Conservation (phyloP, 768 basidiomycete species). For the Russula emetica region DNA sequence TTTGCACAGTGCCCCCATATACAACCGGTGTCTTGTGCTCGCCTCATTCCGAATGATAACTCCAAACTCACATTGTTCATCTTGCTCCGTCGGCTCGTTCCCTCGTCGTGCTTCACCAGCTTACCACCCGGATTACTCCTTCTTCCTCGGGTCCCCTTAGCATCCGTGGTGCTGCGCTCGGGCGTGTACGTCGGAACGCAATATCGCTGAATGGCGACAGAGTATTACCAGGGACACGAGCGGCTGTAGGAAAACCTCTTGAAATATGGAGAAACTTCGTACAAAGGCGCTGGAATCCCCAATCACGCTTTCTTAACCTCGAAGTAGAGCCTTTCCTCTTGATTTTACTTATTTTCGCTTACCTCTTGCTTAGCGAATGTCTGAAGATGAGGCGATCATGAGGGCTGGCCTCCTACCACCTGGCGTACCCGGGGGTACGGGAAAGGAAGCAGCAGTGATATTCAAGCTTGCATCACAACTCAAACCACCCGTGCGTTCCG, state of each 20-base stretch:
- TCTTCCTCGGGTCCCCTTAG: conserved; percentile 47
- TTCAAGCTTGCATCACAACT: conserved; percentile 83
- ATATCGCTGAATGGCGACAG: conserved; percentile 34
- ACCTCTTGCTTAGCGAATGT: conserved; percentile 54
- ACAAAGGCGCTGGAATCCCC: conserved; percentile 64
- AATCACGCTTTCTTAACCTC: conserved; percentile 69
- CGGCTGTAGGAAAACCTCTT: conserved; percentile 40
- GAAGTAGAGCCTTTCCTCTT: conserved; percentile 42
- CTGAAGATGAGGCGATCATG: conserved; percentile 70
- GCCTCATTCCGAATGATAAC: conserved; percentile 32
- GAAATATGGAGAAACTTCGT: conserved; percentile 78
- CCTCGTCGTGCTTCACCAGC: conserved; percentile 37
- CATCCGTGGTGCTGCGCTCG: conserved; percentile 63
- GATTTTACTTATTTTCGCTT: neutral
- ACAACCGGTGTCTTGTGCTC: conserved; percentile 28
- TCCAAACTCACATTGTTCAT: conserved; percentile 41
- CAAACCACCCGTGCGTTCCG: conserved; percentile 57
- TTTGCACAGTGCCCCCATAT: conserved; percentile 25
- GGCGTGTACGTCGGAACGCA: conserved; percentile 59
- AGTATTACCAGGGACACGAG: conserved; percentile 27
- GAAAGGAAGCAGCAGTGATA: conserved; percentile 72
- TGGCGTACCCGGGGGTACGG: conserved; percentile 57
- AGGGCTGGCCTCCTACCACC: conserved; percentile 68
- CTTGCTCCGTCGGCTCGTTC: conserved; percentile 38
- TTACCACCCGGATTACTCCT: conserved; percentile 39